Conservation (phyloP, 2,329 filamentous ascomycete species). For the Xylariaceae sp. region DNA sequence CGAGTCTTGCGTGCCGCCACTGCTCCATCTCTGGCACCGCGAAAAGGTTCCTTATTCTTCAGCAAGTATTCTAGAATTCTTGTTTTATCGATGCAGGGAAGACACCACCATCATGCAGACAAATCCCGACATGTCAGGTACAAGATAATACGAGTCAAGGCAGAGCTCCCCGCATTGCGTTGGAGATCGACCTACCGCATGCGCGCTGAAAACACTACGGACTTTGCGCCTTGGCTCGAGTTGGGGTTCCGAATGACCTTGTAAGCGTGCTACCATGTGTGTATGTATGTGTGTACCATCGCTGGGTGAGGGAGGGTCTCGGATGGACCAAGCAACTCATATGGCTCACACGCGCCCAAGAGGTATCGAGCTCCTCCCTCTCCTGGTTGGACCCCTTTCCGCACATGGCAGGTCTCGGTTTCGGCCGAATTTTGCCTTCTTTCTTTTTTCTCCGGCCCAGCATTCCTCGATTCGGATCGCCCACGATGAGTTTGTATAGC, state of each 20-base stretch:
- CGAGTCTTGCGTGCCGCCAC: neutral
- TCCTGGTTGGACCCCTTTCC: slow-evolving; percentile 3
- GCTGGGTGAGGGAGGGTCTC: slow-evolving; percentile 9
- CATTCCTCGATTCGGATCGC: neutral
- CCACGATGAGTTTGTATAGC: slow-evolving; percentile 20
- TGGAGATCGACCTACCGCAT: slow-evolving; percentile 24
- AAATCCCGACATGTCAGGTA: slow-evolving; percentile 24
- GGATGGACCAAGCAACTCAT: slow-evolving; percentile 23
- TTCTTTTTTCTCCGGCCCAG: neutral
- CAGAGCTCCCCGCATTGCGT: slow-evolving; percentile 18
- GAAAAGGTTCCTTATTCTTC: neutral
- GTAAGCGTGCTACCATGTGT: slow-evolving; percentile 8
- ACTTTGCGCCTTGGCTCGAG: slow-evolving; percentile 6
- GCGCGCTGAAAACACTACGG: slow-evolving; percentile 3
- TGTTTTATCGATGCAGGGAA: slow-evolving; percentile 7
- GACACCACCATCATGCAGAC: slow-evolving; percentile 2
- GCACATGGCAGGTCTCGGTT: slow-evolving; percentile 28
- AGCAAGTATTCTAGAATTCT: slow-evolving; percentile 1
- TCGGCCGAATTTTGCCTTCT: slow-evolving; percentile 16
- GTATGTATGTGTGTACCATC: neutral
- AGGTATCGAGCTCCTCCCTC: slow-evolving; percentile 3
- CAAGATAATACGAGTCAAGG: neutral
- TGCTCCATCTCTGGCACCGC: too few species aligned
- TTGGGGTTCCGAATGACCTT: slow-evolving; percentile 19
- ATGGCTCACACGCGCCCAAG: slow-evolving; percentile 30